phyloP scores from a whole-genome alignment of 306 rosid species.

The Coriaria nepalensis region DNA sequence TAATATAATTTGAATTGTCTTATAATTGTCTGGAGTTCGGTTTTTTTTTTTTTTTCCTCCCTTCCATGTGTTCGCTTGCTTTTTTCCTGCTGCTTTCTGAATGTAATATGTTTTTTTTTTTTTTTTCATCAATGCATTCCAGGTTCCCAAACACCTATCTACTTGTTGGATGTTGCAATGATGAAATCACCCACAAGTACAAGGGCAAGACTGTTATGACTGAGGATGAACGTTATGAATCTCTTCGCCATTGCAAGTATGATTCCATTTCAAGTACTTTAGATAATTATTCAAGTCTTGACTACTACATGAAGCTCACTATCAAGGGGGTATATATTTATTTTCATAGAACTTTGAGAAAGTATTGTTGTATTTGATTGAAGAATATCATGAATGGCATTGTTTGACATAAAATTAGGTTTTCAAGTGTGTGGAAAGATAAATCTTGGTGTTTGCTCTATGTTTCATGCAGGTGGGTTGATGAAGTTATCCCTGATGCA shows the following conservation, averaged over 20 bases:
- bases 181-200: conserved; percentile 68
- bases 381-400: too few species aligned
- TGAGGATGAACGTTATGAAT: conserved; percentile 79
- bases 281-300: too few species aligned
- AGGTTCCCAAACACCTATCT: conserved; percentile 79
- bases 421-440: not conserved
- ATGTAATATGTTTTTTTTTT: conserved; percentile 2
- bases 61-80: too few species aligned
- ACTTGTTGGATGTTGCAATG: conserved; percentile 86
- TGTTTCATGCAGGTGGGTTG: conserved; percentile 67
- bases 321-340: too few species aligned
- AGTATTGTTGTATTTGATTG: too few species aligned
- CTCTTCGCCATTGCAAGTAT: conserved; percentile 97
- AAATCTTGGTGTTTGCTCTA: not conserved
- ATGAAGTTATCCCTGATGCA: conserved; percentile 81
- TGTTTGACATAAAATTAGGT: too few species aligned
- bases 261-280: not conserved
- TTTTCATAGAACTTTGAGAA: too few species aligned
- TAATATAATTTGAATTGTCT: too few species aligned
- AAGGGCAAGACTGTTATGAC: conserved; percentile 98
- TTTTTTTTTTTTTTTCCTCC: too few species aligned
- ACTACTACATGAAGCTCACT: too few species aligned
- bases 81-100: not conserved
- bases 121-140: conserved; percentile 5
- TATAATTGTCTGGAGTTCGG: too few species aligned